phyloP scores from a whole-genome alignment of 257 asterid species.

The Solanum ossicruentum region DNA sequence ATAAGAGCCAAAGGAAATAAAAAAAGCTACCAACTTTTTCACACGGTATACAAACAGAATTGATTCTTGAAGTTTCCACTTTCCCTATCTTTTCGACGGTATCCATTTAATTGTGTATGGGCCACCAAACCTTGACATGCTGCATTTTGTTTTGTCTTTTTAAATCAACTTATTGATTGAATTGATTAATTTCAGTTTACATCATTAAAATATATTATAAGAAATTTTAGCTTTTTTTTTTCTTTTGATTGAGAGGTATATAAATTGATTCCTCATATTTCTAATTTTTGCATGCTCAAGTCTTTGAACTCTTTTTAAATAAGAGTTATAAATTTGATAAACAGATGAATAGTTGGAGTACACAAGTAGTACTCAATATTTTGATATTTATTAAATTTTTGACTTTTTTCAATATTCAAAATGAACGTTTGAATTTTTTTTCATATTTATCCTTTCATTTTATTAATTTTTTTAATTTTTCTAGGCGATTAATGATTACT shows the following conservation, averaged over 20 bases:
- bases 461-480: no score
- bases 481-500: background rate
- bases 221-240: background rate
- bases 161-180: no score
- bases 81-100: background rate
- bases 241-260: background rate
- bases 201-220: background rate
- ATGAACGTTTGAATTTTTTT: no score
- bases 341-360: background rate
- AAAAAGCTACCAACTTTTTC: background rate
- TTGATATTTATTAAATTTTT: no score
- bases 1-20: background rate
- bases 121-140: background rate
- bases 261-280: no score
- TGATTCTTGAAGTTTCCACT: background rate
- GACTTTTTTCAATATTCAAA: no score
- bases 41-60: background rate
- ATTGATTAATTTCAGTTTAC: background rate
- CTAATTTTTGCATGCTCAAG: background rate
- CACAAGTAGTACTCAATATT: no score
- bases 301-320: background rate
- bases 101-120: background rate
- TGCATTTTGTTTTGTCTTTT: background rate
- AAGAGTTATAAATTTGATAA: background rate
- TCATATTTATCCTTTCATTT: no score